phyloP scores from a whole-genome alignment of 2,329 filamentous ascomycete species.

The Aureobasidium namibiae region DNA sequence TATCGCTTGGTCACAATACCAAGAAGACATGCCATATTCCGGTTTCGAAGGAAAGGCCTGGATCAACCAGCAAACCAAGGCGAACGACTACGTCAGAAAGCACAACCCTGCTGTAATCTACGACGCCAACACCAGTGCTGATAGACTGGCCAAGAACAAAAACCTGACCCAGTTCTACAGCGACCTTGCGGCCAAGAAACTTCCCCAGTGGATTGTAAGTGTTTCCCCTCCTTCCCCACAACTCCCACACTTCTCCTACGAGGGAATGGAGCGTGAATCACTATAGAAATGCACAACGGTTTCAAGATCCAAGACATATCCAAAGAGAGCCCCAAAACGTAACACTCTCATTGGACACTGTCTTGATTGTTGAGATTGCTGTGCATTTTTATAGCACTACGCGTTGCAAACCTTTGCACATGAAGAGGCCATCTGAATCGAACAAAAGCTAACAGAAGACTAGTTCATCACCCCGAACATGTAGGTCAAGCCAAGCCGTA shows the following conservation, averaged over 20 bases:
- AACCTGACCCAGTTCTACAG: constrained; percentile 61
- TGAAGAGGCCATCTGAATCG: no score
- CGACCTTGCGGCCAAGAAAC: constrained; percentile 53
- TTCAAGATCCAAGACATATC: no score
- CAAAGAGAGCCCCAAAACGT: no score
- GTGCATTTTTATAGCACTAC: no score
- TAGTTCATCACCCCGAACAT: constrained; percentile 49
- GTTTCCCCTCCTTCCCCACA: no score
- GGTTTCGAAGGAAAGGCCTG: constrained; percentile 60
- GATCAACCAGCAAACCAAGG: constrained; percentile 56
- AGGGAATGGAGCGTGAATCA: no score
- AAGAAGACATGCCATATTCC: constrained; percentile 67
- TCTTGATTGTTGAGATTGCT: no score
- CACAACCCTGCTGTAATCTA: constrained; percentile 62
- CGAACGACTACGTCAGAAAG: constrained; percentile 75
- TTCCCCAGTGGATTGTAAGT: constrained; percentile 62
- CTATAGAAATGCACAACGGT: no score
- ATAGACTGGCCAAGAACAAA: constrained; percentile 62
- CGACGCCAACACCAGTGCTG: constrained; percentile 51
- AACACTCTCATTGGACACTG: no score
- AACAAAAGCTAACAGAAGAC: neutral
- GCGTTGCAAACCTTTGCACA: no score
- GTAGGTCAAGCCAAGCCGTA: constrained; percentile 24
- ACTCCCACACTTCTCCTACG: no score
- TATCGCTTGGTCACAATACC: constrained; percentile 52